These are phyloP conservation scores for Obba rivulosa DNA, from an alignment of 768 basidiomycete species.

Conservation along the genomic window DNA sequence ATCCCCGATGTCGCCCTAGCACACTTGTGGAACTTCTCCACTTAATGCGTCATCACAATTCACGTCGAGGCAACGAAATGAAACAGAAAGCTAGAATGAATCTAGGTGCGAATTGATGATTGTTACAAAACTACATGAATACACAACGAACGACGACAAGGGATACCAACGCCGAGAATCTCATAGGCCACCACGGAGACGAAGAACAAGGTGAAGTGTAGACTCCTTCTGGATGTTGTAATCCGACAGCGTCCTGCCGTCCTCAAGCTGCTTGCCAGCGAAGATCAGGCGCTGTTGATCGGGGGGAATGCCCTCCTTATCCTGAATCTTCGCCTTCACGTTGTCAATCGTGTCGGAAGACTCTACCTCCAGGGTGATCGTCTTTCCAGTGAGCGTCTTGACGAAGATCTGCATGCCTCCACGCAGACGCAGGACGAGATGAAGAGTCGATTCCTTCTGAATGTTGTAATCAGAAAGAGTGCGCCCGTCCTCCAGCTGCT, in stretches of 20 bases:
- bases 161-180: not conserved
- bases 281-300: slow-evolving; percentile 29
- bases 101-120: too few relatives aligned
- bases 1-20: too few relatives aligned
- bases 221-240: slow-evolving; percentile 33
- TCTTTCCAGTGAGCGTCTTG: slow-evolving; percentile 47
- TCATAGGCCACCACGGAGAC: slow-evolving; percentile 66
- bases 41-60: too few relatives aligned
- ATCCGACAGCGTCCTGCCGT: slow-evolving; percentile 27
- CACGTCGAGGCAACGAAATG: too few relatives aligned
- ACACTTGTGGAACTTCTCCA: too few relatives aligned
- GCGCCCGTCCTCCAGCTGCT: slow-evolving; percentile 91
- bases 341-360: slow-evolving; percentile 30
- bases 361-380: slow-evolving; percentile 53
- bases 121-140: too few relatives aligned
- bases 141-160: not conserved
- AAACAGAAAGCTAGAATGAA: not conserved
- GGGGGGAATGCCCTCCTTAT: slow-evolving; percentile 29
- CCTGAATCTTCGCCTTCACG: slow-evolving; percentile 29
- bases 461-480: slow-evolving; percentile 80
- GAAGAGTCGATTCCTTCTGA: slow-evolving; percentile 75
- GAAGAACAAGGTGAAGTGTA: slow-evolving; percentile 43
- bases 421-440: slow-evolving; percentile 39
- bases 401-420: slow-evolving; percentile 45
- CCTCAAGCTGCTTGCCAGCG: slow-evolving; percentile 29